Evolutionary conservation across 345 rosid species (phyloP).

Genomic region (Populus deltoides): DNA sequence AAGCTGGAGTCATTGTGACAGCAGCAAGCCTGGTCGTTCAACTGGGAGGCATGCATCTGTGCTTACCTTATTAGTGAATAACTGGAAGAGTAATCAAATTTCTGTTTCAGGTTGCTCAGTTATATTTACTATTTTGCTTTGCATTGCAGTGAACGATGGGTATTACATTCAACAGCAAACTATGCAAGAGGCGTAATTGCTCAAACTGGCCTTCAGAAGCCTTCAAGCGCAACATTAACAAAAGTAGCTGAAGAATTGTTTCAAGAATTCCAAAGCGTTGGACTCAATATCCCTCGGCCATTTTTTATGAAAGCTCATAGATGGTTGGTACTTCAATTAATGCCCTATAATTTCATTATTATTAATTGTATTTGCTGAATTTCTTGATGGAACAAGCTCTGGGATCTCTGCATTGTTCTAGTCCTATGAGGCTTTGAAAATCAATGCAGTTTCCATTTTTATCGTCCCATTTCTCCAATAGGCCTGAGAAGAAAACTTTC

Average conservation of each 20-base stretch:
- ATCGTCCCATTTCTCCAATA: background rate
- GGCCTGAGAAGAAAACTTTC: background rate
- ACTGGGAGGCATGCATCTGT: conserved; percentile 41
- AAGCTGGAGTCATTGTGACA: conserved; percentile 76
- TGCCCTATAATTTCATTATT: background rate
- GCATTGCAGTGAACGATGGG: conserved; percentile 68
- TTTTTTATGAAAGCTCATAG: conserved; percentile 84
- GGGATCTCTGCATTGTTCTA: background rate
- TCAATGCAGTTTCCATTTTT: background rate
- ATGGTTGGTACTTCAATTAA: conserved; percentile 45
- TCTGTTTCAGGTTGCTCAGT: background rate
- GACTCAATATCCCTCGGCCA: conserved; percentile 52
- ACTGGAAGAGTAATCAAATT: background rate
- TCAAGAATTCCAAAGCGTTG: conserved; percentile 54
- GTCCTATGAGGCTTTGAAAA: background rate
- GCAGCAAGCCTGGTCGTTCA: conserved; percentile 76
- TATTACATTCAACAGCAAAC: conserved; percentile 64
- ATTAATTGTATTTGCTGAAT: background rate
- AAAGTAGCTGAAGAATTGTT: conserved; percentile 65
- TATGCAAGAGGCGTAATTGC: conserved; percentile 58
- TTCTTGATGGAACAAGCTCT: background rate
- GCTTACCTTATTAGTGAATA: background rate
- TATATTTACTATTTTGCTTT: background rate
- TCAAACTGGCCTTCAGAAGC: conserved; percentile 59
- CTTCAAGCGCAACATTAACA: conserved; percentile 47